phyloP scores from a whole-genome alignment of 371 early-diverging fungal species.

The Mucor velutinosus region DNA sequence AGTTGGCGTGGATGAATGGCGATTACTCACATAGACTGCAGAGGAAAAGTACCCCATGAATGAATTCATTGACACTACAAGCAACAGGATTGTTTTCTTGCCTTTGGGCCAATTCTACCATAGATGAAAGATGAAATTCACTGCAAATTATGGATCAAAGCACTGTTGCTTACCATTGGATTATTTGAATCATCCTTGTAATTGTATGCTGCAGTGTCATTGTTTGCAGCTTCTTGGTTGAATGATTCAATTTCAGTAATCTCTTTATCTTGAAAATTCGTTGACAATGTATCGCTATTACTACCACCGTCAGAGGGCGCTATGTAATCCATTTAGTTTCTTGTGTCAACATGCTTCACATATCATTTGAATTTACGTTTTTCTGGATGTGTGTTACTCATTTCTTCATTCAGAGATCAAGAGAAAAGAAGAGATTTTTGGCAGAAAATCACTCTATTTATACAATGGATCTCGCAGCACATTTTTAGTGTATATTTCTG shows the following conservation, averaged over 20 bases:
- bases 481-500: not conserved
- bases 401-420: not conserved
- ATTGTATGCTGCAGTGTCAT: constrained; percentile 7
- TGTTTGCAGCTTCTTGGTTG: not conserved
- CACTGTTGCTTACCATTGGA: constrained; percentile 21
- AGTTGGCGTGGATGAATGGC: not conserved
- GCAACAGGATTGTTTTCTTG: constrained; percentile 25
- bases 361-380: not conserved
- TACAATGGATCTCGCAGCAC: not conserved
- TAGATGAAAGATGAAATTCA: not conserved
- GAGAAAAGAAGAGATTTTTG: not conserved
- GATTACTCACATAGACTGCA: constrained; percentile 31
- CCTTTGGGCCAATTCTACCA: constrained; percentile 36
- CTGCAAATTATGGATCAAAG: not conserved
- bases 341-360: not conserved
- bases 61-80: constrained; percentile 29
- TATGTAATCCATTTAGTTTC: not conserved
- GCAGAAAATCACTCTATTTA: not conserved
- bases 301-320: not conserved
- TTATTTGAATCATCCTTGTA: constrained; percentile 27
- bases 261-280: not conserved
- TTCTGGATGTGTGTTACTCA: not conserved
- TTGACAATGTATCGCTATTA: not conserved
- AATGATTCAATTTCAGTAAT: not conserved
- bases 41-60: constrained; percentile 41